phyloP scores from a whole-genome alignment of 2,329 filamentous ascomycete species.

The Gyromitra esculenta region DNA sequence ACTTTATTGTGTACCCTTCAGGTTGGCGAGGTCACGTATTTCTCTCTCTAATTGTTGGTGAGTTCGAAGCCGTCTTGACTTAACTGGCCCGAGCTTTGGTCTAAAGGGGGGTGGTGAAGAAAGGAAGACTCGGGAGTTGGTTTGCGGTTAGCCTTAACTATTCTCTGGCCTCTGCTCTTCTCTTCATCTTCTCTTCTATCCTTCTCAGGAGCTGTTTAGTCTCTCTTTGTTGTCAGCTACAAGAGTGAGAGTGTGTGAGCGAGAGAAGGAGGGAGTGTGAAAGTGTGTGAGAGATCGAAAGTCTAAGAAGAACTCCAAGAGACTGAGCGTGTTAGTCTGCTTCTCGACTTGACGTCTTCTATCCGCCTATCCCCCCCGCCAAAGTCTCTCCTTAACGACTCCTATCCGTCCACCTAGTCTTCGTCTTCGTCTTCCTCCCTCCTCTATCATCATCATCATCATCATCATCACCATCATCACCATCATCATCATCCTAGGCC shows the following conservation, averaged over 20 bases:
- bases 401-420: slow-evolving; percentile 25
- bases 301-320: not conserved
- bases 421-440: slow-evolving; percentile 14
- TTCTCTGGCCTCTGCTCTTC: slow-evolving; percentile 13
- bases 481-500: slow-evolving; percentile 27
- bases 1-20: not conserved
- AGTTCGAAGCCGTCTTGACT: slow-evolving; percentile 7
- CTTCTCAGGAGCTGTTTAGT: not conserved
- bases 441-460: slow-evolving; percentile 8
- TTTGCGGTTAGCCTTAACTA: slow-evolving; percentile 39
- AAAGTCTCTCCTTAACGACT: slow-evolving; percentile 28
- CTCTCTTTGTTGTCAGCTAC: not conserved
- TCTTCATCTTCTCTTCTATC: slow-evolving; percentile 3
- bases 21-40: slow-evolving; percentile 26
- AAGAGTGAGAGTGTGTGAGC: not conserved
- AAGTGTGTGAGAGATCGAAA: not conserved
- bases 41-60: slow-evolving; percentile 8
- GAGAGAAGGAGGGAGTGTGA: not conserved
- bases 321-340: slow-evolving; percentile 9
- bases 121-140: not conserved
- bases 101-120: slow-evolving; percentile 18
- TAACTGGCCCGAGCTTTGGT: slow-evolving; percentile 12
- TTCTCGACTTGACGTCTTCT: slow-evolving; percentile 10
- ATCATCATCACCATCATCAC: slow-evolving; percentile 19
- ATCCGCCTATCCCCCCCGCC: slow-evolving; percentile 2